phyloP scores from a whole-genome alignment of 306 rosid genomes.

The Medicago truncatula region DNA sequence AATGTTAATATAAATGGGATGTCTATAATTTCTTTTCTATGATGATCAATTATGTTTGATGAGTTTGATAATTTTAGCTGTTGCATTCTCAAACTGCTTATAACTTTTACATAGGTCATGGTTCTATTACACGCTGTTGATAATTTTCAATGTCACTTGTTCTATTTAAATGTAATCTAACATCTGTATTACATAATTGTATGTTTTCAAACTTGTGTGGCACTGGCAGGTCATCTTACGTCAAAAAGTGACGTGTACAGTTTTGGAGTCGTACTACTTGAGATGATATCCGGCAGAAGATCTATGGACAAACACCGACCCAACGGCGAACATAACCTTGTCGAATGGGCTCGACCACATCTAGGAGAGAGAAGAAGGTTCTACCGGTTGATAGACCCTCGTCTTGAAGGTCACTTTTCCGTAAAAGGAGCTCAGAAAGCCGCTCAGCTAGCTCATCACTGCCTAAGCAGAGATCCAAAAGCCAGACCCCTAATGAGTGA shows the following conservation, averaged over 20 bases:
- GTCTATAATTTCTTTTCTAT: not conserved
- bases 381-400: conserved; percentile 88
- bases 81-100: not conserved
- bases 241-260: conserved; percentile 95
- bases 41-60: not conserved
- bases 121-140: not conserved
- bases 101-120: not conserved
- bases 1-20: too few relatives aligned
- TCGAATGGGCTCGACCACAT: conserved; percentile 98
- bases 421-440: conserved; percentile 95
- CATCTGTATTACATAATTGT: not conserved
- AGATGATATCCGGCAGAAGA: conserved; percentile 94
- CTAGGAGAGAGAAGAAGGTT: conserved; percentile 90
- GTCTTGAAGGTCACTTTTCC: conserved; percentile 96
- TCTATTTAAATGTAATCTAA: not conserved
- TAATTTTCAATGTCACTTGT: not conserved
- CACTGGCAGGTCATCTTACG: conserved; percentile 92
- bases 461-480: conserved; percentile 93
- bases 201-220: conserved; percentile 24
- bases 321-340: conserved; percentile 93
- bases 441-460: conserved; percentile 81
- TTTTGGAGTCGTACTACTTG: conserved; percentile 94
- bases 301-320: conserved; percentile 98
- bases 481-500: conserved; percentile 91
- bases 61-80: not conserved